Conservation (phyloP, 805 yeast genomes). For the Wickerhamiella allomyrinae region DNA sequence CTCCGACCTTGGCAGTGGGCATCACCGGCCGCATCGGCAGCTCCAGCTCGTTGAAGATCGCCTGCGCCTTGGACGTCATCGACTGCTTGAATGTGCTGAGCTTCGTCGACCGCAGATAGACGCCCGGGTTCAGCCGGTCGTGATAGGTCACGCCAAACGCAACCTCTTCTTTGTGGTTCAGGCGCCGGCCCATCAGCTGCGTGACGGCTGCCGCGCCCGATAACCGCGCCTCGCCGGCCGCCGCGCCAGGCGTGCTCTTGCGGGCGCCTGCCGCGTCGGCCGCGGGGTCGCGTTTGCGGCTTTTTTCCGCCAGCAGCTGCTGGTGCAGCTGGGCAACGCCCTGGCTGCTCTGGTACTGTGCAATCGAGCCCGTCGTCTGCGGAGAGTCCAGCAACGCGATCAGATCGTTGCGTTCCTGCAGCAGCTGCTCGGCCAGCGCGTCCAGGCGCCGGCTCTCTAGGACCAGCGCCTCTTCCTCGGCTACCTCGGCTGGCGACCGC, state of each 20-base stretch:
- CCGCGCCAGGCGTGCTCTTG: slow-evolving; percentile 16
- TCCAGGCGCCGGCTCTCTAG: slow-evolving; percentile 89
- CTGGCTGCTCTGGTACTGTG: slow-evolving; percentile 68
- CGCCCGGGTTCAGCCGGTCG: slow-evolving; percentile 50
- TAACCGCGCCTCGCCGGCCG: slow-evolving; percentile 7
- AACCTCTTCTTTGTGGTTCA: slow-evolving; percentile 66
- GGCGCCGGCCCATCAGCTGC: slow-evolving; percentile 32
- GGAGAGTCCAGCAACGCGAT: slow-evolving; percentile 78
- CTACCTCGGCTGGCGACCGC: slow-evolving; percentile 90
- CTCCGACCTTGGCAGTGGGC: slow-evolving; percentile 69
- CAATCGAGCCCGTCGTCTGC: slow-evolving; percentile 47
- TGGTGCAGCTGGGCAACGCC: slow-evolving; percentile 80
- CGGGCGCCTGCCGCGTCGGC: slow-evolving; percentile 8
- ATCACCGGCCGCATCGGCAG: slow-evolving; percentile 71
- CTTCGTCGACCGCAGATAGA: slow-evolving; percentile 62
- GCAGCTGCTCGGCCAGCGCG: slow-evolving; percentile 77
- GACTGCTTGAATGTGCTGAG: slow-evolving; percentile 69
- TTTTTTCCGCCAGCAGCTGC: slow-evolving; percentile 58
- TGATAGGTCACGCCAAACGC: slow-evolving; percentile 74
- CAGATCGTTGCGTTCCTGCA: slow-evolving; percentile 66
- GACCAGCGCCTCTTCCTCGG: slow-evolving; percentile 90
- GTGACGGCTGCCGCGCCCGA: slow-evolving; percentile 17
- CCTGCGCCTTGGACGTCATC: slow-evolving; percentile 44
- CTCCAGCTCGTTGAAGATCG: slow-evolving; percentile 61
- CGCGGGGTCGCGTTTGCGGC: slow-evolving; percentile 16